Conservation (phyloP, 1,139 yeast genomes). For the Saccharomycopsis hybrid region DNA sequence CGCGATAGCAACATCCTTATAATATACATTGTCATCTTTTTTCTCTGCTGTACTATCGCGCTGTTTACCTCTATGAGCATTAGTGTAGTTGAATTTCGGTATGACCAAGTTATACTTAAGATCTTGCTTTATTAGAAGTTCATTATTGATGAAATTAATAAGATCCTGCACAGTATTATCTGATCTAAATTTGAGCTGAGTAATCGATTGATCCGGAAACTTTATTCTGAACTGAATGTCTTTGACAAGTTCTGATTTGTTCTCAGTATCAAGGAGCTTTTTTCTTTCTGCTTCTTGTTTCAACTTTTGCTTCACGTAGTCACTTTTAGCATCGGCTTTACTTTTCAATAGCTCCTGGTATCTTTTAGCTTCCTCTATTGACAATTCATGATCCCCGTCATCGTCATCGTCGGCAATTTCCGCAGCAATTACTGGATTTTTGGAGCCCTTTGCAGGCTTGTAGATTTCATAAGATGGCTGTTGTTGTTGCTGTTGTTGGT, state of each 20-base stretch:
- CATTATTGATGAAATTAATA: constrained; percentile 9
- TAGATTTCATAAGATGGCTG: constrained; percentile 7
- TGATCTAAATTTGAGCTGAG: constrained; percentile 8
- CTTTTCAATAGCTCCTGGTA: constrained; percentile 15
- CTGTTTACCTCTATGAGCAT: constrained; percentile 1
- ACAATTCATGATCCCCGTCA: constrained; percentile 3
- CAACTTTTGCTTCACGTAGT: constrained; percentile 14
- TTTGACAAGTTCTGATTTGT: neutral
- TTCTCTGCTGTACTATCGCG: neutral
- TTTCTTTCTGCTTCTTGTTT: constrained; percentile 6
- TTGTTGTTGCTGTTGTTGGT: neutral
- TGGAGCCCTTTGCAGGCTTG: constrained; percentile 6
- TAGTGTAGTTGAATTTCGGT: constrained; percentile 12
- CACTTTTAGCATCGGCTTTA: constrained; percentile 17
- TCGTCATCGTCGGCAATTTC: neutral
- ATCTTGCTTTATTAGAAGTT: constrained; percentile 5
- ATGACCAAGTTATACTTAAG: constrained; percentile 16
- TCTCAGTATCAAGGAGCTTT: neutral
- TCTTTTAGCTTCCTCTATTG: constrained; percentile 17
- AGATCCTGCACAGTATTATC: constrained; percentile 15
- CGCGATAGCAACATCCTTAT: constrained; percentile 1
- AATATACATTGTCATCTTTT: constrained; percentile 8
- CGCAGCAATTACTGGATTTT: neutral
- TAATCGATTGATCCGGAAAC: constrained; percentile 17
- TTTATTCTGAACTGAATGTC: constrained; percentile 9